Conservation (phyloP, 768 basidiomycete genomes). For the Russula foetens region DNA sequence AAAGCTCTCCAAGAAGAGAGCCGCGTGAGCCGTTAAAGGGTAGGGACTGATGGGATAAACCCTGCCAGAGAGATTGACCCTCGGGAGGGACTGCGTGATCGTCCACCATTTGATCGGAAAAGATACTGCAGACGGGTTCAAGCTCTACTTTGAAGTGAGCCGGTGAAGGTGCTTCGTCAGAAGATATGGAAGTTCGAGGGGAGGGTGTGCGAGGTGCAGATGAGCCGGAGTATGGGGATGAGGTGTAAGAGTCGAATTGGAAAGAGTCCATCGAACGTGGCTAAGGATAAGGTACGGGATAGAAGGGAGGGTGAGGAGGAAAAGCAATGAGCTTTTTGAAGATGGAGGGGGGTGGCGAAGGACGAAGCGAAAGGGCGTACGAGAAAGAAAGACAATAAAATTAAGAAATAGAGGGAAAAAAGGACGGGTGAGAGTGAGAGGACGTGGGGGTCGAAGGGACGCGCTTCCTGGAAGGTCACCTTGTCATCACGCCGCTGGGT, state of each 20-base stretch:
- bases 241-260: conserved; percentile 52
- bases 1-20: conserved; percentile 65
- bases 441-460: conserved; percentile 20
- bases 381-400: conserved; percentile 18
- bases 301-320: conserved; percentile 10
- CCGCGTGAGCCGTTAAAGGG: conserved; percentile 34
- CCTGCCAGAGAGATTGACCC: conserved; percentile 32
- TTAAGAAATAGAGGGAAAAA: conserved; percentile 17
- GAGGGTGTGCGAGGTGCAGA: conserved; percentile 71
- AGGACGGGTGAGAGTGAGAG: conserved; percentile 10
- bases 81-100: conserved; percentile 35
- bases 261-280: conserved; percentile 33
- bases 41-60: conserved; percentile 25
- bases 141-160: conserved; percentile 37
- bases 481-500: conserved; percentile 19
- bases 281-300: conserved; percentile 11
- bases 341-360: not conserved
- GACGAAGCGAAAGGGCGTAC: conserved; percentile 9
- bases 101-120: conserved; percentile 38
- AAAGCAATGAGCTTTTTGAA: not conserved
- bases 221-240: conserved; percentile 51
- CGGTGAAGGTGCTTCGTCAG: conserved; percentile 24
- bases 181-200: conserved; percentile 35
- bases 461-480: conserved; percentile 20
- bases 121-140: conserved; percentile 44